These are phyloP conservation scores for Penicillium sp. DNA, from an alignment of 2,329 filamentous ascomycete genomes.

Conservation along the genomic window DNA sequence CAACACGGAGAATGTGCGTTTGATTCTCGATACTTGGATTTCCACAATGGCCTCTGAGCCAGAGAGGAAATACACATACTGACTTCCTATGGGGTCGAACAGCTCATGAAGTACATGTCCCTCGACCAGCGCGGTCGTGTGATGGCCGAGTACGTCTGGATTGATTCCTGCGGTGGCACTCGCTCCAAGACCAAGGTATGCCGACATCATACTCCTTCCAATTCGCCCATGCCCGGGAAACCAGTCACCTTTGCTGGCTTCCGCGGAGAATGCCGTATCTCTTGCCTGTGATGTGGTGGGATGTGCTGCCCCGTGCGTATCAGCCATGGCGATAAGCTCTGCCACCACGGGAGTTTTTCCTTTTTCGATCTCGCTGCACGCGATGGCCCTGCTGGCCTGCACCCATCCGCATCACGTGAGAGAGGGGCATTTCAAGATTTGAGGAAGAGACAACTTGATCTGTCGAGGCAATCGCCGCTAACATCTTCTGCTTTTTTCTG, in stretches of 20 bases:
- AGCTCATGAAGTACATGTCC: slow-evolving; percentile 90
- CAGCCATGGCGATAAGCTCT: slow-evolving; percentile 27
- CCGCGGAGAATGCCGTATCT: slow-evolving; percentile 1
- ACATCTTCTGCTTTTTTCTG: neutral
- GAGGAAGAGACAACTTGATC: neutral
- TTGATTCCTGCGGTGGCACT: slow-evolving; percentile 78
- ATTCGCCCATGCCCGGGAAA: neutral
- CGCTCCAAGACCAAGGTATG: slow-evolving; percentile 96
- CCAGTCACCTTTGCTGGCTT: neutral
- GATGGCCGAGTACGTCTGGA: slow-evolving; percentile 97
- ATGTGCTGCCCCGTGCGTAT: slow-evolving; percentile 11
- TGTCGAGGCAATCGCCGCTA: slow-evolving; percentile 8
- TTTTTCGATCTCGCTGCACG: slow-evolving; percentile 10
- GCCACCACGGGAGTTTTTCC: slow-evolving; percentile 27
- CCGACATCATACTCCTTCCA: slow-evolving; percentile 24
- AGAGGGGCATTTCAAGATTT: neutral
- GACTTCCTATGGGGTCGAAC: slow-evolving; percentile 40
- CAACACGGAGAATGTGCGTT: slow-evolving; percentile 51
- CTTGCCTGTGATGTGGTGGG: slow-evolving; percentile 1
- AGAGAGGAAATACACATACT: slow-evolving; percentile 43
- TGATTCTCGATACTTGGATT: slow-evolving; percentile 32
- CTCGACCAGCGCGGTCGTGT: slow-evolving; percentile 86
- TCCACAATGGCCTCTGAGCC: slow-evolving; percentile 34
- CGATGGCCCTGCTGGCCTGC: slow-evolving; percentile 27
- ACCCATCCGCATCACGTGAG: slow-evolving; percentile 33